Evolutionary conservation across 2,329 filamentous ascomycete species (phyloP), one percentile per base, ranked within the genome.

Genomic region (Ophiostoma piceae): DNA sequence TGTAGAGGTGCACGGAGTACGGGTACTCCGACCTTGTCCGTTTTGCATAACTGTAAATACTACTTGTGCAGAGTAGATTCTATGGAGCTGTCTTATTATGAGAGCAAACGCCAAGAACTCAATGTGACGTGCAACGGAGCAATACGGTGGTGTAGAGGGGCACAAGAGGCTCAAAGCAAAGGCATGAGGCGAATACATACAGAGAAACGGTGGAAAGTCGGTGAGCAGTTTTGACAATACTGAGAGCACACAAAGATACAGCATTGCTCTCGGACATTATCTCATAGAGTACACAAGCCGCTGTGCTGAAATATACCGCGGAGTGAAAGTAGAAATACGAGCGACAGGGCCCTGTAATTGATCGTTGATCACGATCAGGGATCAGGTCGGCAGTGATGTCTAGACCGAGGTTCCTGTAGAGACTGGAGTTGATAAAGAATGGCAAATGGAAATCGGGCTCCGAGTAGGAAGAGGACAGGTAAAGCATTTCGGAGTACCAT

Each of bases 151-250:
- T 5, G 16, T 47, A 47, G 43, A 47, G 43, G 43, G 43, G 43
- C 43, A 47, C 43, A 47, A 47, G 43, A 47, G 43, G 43, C 43
- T n/a, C 39, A 41, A 41, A 14, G 9, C 39, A 41, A 12, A 41
- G 9, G 39, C 11, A 41, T 41, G 43, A 47, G 43, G 16, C 14
- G 19, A 7, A 47, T 16, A n/a, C 4, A 14, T 2, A 16, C 3
- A 47, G 14, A 47, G 41, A 57, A 57, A 57, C 51, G 51, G 51
- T 57, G 51, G 57, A 62, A 62, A 62, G 57, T 62, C 57, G 57
- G 57, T 62, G 57, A 62, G 26, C 43, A 16, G 43, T n/a, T 47
- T 47, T 19, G 41, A 43, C 41, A 14, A 43, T 47, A 16, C 11
- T 19, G 43, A 19, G 14, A 41, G 39, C 9, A 41, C 39, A 47